Conservation (phyloP, 1,284 basidiomycete genomes). For the Porodaedalea pini region DNA sequence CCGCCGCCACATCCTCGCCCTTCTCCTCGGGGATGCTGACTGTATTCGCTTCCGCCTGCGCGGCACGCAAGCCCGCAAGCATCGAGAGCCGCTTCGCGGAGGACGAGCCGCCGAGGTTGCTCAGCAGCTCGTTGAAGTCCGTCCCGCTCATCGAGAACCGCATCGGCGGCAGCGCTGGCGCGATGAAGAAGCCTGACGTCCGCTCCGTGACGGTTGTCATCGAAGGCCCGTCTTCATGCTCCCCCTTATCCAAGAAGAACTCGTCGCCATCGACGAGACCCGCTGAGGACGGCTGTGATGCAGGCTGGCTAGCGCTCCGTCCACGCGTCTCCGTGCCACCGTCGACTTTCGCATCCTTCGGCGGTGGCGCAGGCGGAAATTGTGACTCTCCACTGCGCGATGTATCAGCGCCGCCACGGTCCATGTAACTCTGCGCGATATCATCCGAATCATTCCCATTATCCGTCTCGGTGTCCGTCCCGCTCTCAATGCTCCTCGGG, state of each 20-base stretch:
- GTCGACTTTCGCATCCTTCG: conserved; percentile 40
- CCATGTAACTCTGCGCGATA: conserved; percentile 19
- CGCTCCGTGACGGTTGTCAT: conserved; percentile 58
- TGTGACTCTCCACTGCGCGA: conserved; percentile 14
- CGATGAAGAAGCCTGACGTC: conserved; percentile 72
- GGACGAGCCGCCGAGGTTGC: conserved; percentile 46
- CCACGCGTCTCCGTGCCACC: not conserved
- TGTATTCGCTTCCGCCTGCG: conserved; percentile 22
- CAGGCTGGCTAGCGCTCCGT: conserved; percentile 24
- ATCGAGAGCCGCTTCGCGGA: conserved; percentile 43
- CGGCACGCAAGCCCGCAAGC: conserved; percentile 19
- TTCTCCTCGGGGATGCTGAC: conserved; percentile 32
- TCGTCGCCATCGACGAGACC: conserved; percentile 27
- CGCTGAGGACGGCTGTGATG: conserved; percentile 16
- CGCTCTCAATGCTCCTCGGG: conserved; percentile 66
- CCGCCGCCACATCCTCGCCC: conserved; percentile 29
- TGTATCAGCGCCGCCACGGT: conserved; percentile 27
- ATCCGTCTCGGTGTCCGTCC: conserved; percentile 65
- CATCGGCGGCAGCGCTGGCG: conserved; percentile 76
- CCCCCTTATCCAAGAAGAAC: conserved; percentile 34
- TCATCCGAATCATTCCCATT: conserved; percentile 34
- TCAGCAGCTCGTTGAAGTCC: conserved; percentile 74
- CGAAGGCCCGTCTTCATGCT: conserved; percentile 23
- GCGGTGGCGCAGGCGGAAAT: conserved; percentile 47
- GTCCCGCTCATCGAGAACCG: conserved; percentile 76